Evolutionary conservation across 768 basidiomycete species (phyloP), one percentile per base, ranked within the genome.

Genomic region (Mycena metata): DNA sequence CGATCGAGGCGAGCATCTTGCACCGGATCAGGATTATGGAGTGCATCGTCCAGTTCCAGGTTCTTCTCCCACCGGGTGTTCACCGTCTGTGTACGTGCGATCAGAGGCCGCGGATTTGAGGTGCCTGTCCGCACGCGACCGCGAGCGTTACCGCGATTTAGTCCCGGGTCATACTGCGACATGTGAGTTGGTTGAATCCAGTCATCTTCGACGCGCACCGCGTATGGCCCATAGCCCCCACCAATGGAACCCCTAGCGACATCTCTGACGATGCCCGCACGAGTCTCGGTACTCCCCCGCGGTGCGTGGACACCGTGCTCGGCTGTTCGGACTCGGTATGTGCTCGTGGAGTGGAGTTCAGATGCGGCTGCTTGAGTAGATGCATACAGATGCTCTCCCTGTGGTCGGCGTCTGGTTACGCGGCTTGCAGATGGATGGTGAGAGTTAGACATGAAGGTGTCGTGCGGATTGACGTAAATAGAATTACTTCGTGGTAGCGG

Each of bases 21-120:
- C 24, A 87, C 83, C 24, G 92, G 88, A 82, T 95, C 93, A 45
- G 90, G 95, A 82, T 95, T 93, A 79, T 98, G 96, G n/a, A 98
- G 85, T n/a, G 89, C 86, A 77, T 98, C 96, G 81, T 98, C 96
- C 17, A 92, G 84, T 75, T 96, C 95, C 9, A 94, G 90, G 65
- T 95, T 95, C 75, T 87, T 90, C 77, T 93, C 94, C 90, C 92
- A 95, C 72, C 90, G 41, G 75, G 75, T 89, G 91, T 74, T 89
- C 85, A 93, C 85, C 0, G 91, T 88, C 13, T 87, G 85, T 7
- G 88, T 90, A 69, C 86, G 82, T 68, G 82, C 76, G 26, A 82
- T n/a, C 9, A 42, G 57, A 1, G 70, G 70, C 17, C 70, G 70
- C 15, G 67, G 74, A 5, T 80, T 74, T 80, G 72, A 88, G 57